Conservation (phyloP, 2,329 filamentous ascomycete genomes). For the Penicillium rolfsii region DNA sequence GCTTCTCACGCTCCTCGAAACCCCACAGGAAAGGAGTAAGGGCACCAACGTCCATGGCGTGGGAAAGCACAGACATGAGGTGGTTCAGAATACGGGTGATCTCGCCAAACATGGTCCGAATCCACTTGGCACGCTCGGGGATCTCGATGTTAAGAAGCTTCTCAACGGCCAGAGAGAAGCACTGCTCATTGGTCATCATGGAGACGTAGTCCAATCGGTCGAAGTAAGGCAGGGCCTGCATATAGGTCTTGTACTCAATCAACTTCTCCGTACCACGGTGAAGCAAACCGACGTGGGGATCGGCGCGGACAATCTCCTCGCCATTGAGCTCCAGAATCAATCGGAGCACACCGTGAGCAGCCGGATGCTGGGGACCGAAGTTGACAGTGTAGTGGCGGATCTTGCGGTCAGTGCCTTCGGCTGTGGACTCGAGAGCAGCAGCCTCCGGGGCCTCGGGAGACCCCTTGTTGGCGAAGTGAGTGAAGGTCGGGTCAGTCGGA, state of each 20-base stretch:
- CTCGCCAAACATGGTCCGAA: slow-evolving; percentile 92
- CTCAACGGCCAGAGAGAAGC: slow-evolving; percentile 92
- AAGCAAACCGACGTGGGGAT: slow-evolving; percentile 94
- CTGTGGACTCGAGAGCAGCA: slow-evolving; percentile 53
- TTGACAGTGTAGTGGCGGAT: slow-evolving; percentile 99
- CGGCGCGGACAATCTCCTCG: slow-evolving; percentile 94
- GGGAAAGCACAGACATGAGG: slow-evolving; percentile 94
- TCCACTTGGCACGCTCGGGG: slow-evolving; percentile 93
- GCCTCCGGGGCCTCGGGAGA: slow-evolving; percentile 45
- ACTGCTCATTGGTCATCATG: slow-evolving; percentile 99
- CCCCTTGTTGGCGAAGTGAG: slow-evolving; percentile 47
- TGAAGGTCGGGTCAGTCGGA: slow-evolving; percentile 61
- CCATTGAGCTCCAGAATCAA: slow-evolving; percentile 97
- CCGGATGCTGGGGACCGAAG: slow-evolving; percentile 97
- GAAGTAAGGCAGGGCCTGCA: slow-evolving; percentile 97
- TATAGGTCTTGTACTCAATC: slow-evolving; percentile 99
- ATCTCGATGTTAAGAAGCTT: slow-evolving; percentile 98
- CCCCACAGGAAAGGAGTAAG: slow-evolving; percentile 98
- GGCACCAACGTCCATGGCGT: slow-evolving; percentile 98
- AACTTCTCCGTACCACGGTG: slow-evolving; percentile 98
- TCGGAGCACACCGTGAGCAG: slow-evolving; percentile 95
- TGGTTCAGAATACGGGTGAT: slow-evolving; percentile 95
- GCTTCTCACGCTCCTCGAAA: slow-evolving; percentile 98
- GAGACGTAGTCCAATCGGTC: slow-evolving; percentile 98
- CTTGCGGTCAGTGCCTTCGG: slow-evolving; percentile 65